Evolutionary conservation across 1,139 yeast species (phyloP), one percentile per base, ranked within the genome.

Genomic region (Taiozyma onychis): DNA sequence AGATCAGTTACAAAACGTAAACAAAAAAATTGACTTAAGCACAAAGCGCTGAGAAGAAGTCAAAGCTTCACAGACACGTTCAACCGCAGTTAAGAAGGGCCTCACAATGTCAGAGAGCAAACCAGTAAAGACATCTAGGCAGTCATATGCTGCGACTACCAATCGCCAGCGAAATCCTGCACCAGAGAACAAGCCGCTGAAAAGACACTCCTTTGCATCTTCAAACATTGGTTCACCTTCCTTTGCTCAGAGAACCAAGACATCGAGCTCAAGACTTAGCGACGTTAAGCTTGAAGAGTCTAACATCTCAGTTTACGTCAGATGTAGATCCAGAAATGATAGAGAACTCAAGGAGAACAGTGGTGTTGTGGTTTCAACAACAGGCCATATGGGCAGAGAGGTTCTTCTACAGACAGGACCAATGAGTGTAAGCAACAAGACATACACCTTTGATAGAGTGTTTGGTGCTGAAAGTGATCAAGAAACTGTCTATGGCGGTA

Each of bases 391-490:
- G 46, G 69, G 69, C 4, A 68, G 64, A 43, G 72, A 72, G 48
- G 67, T 75, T 3, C 63, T 72, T 13, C 57, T 74, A 24, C 61
- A 44, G 60, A 63, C 50, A 57, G 54, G 59, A 3, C 58, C 58
- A 49, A 46, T 51, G 52, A 58, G 47, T 41, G 55, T 50, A 8
- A 57, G 48, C 44, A 61, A 63, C 45, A 82, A 80, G 61, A 77
- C 85, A 0, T 85, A 81, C 63, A 72, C 76, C 16, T 80, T 85
- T 51, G 93, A 85, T 64, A 81, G 78, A 53, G 86, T 83, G 0
- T 85, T 82, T 65, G 91, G 91, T 0, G 80, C 88, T 1, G 87
- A 81, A 51, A 84, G 88, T 13, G 88, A 83, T 61, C 93, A 85
- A 64, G 71, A 71, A 47, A 67, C 76, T 57, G 62, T 85, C 0